These are phyloP conservation scores for Leptomonas pyrrhocoris DNA, from an alignment of 208 protist species.

Conservation along the genomic window DNA sequence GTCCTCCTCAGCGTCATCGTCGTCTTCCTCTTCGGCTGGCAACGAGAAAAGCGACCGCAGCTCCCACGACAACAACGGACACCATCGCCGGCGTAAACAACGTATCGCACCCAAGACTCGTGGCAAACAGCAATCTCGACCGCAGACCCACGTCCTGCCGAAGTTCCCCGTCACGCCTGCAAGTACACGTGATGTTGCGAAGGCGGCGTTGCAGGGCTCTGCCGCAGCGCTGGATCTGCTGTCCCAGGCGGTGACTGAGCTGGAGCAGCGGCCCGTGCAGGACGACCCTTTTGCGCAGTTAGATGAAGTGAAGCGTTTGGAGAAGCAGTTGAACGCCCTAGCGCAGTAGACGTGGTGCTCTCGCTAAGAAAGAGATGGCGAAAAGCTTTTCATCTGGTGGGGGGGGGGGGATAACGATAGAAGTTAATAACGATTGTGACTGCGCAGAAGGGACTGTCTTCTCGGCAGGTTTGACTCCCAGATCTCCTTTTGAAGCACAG, in stretches of 20 bases:
- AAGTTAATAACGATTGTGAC: no score
- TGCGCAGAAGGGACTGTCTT: no score
- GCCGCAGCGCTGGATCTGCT: conserved; percentile 11
- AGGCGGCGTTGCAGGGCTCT: neutral
- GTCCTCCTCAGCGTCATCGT: neutral
- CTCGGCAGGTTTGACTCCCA: no score
- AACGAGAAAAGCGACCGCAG: neutral
- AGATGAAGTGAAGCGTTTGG: conserved; percentile 24
- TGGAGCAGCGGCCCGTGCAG: conserved; percentile 22
- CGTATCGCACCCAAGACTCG: neutral
- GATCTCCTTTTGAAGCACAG: no score
- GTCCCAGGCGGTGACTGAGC: conserved; percentile 12
- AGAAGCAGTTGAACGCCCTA: conserved; percentile 25
- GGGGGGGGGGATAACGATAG: no score
- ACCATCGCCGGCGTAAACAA: neutral
- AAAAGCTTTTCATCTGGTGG: no score
- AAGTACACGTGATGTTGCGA: no score
- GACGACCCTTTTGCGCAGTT: conserved; percentile 32
- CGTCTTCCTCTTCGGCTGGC: neutral
- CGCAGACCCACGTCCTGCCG: conserved; percentile 17
- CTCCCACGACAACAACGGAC: neutral
- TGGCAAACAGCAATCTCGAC: neutral
- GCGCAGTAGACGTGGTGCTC: neutral
- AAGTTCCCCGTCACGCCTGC: neutral
- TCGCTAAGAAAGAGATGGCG: neutral